Percentiles rank a stretch among this genome's conserved stretches.
phyloP scores from a whole-genome alignment of 2,329 filamentous ascomycete species.

The Tolypocladium paradoxum region DNA sequence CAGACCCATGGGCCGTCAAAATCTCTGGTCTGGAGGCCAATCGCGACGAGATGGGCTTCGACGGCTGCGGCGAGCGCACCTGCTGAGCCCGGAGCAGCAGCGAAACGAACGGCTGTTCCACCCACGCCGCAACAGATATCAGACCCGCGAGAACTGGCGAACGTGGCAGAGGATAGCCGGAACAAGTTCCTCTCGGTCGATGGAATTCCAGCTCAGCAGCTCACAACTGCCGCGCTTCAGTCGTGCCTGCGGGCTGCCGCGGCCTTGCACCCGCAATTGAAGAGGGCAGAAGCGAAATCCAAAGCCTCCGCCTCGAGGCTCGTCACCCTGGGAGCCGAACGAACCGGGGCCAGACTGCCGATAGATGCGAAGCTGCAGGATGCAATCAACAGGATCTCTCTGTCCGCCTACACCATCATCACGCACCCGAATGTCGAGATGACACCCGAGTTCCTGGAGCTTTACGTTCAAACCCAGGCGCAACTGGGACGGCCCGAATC shows the following conservation, averaged over 20 bases:
- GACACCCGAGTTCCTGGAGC: slow-evolving; percentile 56
- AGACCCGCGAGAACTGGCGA: slow-evolving; percentile 28
- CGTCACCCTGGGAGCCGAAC: slow-evolving; percentile 31
- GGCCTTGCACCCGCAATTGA: slow-evolving; percentile 29
- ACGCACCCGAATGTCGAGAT: slow-evolving; percentile 71
- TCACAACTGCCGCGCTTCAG: slow-evolving; percentile 32
- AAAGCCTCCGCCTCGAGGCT: slow-evolving; percentile 42
- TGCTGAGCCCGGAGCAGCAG: slow-evolving; percentile 1
- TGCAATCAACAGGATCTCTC: slow-evolving; percentile 41
- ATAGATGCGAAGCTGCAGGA: slow-evolving; percentile 27
- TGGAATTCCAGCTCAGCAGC: slow-evolving; percentile 32
- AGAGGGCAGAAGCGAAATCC: slow-evolving; percentile 26
- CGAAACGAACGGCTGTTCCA: slow-evolving; percentile 8
- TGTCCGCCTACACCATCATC: slow-evolving; percentile 58
- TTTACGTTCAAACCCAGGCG: slow-evolving; percentile 69
- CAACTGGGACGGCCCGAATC: slow-evolving; percentile 62
- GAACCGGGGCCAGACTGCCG: slow-evolving; percentile 18
- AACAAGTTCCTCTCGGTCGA: slow-evolving; percentile 32
- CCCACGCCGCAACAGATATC: slow-evolving; percentile 16
- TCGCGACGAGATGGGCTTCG: slow-evolving; percentile 15
- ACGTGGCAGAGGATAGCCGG: slow-evolving; percentile 30
- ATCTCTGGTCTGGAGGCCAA: slow-evolving; percentile 3
- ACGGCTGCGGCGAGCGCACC: slow-evolving; percentile 10
- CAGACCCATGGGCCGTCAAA: slow-evolving; percentile 4
- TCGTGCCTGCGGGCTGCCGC: slow-evolving; percentile 33